Percentiles rank a stretch among this genome's conserved stretches.
Conservation (phyloP, 805 yeast species). For the Martiniozyma abietophila region DNA sequence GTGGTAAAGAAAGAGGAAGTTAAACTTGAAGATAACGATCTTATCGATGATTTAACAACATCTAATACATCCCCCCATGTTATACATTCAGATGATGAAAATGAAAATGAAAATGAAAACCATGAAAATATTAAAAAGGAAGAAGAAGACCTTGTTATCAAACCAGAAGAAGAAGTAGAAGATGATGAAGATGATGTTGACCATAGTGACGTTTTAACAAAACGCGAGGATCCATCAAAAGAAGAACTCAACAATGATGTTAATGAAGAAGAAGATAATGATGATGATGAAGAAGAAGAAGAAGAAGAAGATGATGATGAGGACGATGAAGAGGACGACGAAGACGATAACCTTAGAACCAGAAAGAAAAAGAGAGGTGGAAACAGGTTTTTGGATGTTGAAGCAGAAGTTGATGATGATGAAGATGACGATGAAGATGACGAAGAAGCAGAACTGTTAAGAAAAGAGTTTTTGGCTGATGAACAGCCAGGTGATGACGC, state of each 20-base stretch:
- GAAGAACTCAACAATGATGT: neutral
- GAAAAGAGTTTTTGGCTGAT: slow-evolving; percentile 74
- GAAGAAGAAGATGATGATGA: slow-evolving; percentile 33
- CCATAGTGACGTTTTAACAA: no score
- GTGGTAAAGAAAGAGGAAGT: neutral
- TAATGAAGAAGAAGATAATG: slow-evolving; percentile 14
- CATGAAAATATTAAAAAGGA: no score
- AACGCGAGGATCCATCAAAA: slow-evolving; percentile 3
- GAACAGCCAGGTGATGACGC: slow-evolving; percentile 39
- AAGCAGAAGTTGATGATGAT: slow-evolving; percentile 97
- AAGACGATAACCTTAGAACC: slow-evolving; percentile 44
- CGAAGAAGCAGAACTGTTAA: slow-evolving; percentile 82
- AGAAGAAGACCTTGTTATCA: no score
- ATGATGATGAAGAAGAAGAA: slow-evolving; percentile 21
- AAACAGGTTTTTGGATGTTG: slow-evolving; percentile 93
- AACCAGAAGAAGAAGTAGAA: no score
- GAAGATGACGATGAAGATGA: slow-evolving; percentile 92
- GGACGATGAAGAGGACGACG: slow-evolving; percentile 47
- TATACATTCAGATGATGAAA: neutral
- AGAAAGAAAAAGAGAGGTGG: slow-evolving; percentile 43
- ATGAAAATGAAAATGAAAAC: slow-evolving; percentile 7
- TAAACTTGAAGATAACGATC: neutral
- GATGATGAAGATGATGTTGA: slow-evolving; percentile 21
- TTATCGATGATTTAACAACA: neutral
- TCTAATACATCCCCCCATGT: no score